These are phyloP conservation scores for Aspergillus sp. DNA, from an alignment of 2,329 filamentous ascomycete genomes.

Conservation along the genomic window DNA sequence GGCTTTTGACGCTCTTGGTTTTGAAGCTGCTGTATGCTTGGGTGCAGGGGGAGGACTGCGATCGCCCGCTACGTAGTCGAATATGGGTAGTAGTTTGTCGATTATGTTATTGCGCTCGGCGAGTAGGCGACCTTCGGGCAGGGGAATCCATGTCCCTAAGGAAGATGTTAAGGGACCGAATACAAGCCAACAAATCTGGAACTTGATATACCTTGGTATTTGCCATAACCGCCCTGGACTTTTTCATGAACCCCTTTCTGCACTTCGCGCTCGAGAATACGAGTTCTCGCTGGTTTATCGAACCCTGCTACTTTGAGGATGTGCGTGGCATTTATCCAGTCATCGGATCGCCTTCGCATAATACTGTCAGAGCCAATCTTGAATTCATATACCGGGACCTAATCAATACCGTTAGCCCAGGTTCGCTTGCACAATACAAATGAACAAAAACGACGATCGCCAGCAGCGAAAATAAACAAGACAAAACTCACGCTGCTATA, in stretches of 20 bases:
- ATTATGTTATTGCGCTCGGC: slow-evolving; percentile 85
- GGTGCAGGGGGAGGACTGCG: slow-evolving; percentile 90
- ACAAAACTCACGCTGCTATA: slow-evolving; percentile 59
- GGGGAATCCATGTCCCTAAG: slow-evolving; percentile 90
- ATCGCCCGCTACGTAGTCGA: slow-evolving; percentile 82
- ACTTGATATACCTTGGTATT: slow-evolving; percentile 76
- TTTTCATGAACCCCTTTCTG: slow-evolving; percentile 97
- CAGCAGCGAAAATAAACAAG: background rate
- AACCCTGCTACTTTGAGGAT: slow-evolving; percentile 96
- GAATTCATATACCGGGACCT: slow-evolving; percentile 95
- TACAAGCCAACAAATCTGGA: background rate
- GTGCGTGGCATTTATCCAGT: slow-evolving; percentile 99
- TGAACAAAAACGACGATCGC: background rate
- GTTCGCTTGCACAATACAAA: background rate
- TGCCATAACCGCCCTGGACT: slow-evolving; percentile 96
- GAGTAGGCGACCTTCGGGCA: slow-evolving; percentile 75
- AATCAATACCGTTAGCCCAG: slow-evolving; percentile 15
- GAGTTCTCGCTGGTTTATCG: slow-evolving; percentile 91
- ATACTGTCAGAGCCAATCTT: slow-evolving; percentile 88
- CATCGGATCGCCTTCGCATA: slow-evolving; percentile 88
- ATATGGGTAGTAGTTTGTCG: slow-evolving; percentile 80
- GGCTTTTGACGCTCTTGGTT: slow-evolving; percentile 74
- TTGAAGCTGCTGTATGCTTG: slow-evolving; percentile 76
- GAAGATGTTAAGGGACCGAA: background rate
- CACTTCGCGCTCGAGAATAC: slow-evolving; percentile 93